Percentiles rank a stretch among this genome's conserved stretches.
These are phyloP conservation scores for Pythium aristosporum DNA, from an alignment of 352 stramenopile species.

Conservation along the genomic window DNA sequence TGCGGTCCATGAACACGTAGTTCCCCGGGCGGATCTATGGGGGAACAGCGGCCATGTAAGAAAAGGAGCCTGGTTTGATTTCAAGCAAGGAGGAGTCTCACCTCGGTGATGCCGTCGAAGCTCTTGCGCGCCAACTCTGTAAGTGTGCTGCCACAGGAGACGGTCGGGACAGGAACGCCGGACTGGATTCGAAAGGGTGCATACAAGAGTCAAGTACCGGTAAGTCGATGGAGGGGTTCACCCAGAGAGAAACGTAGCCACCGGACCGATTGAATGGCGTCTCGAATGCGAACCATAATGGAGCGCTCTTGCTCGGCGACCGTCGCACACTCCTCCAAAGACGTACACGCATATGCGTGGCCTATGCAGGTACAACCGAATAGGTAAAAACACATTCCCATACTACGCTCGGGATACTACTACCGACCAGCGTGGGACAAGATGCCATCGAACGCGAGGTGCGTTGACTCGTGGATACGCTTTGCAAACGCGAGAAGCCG, in stretches of 20 bases:
- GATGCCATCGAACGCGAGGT: conserved; percentile 55
- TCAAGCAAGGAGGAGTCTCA: conserved; percentile 8
- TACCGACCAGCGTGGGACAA: conserved; percentile 54
- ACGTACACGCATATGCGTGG: conserved; percentile 58
- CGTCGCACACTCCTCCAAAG: conserved; percentile 42
- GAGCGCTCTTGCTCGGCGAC: conserved; percentile 58
- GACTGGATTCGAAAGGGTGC: conserved; percentile 17
- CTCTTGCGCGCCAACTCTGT: conserved; percentile 58
- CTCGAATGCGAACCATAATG: conserved; percentile 71
- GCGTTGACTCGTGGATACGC: conserved; percentile 48
- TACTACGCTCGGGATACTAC: background rate
- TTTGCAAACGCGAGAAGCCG: conserved; percentile 48
- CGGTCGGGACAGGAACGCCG: conserved; percentile 49
- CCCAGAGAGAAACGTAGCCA: background rate
- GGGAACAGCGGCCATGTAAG: too few relatives aligned
- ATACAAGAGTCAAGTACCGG: background rate
- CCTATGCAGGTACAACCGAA: conserved; percentile 26
- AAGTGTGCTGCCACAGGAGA: conserved; percentile 67
- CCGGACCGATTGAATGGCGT: conserved; percentile 38
- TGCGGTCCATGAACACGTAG: conserved; percentile 77
- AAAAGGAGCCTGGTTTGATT: too few relatives aligned
- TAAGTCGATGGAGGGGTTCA: background rate
- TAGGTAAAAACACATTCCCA: background rate
- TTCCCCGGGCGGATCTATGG: conserved; percentile 64
- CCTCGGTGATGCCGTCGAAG: conserved; percentile 71